A percentile compares a stretch with the other conserved stretches of the same genome.
Conservation (phyloP, 345 rosid genomes). For the Nasturtium officinale region DNA sequence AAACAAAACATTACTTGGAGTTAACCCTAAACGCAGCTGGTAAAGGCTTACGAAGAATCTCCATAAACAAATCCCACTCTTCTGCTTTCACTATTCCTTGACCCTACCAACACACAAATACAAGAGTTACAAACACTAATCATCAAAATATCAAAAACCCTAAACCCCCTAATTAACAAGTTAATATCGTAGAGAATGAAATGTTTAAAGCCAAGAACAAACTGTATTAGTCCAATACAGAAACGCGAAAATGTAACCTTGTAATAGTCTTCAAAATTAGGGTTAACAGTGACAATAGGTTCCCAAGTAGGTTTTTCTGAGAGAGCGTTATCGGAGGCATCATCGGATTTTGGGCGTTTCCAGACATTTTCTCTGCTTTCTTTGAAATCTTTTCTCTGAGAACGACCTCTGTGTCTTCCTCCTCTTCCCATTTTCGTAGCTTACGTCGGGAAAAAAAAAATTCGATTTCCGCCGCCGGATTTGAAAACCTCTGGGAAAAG, state of each 20-base stretch:
- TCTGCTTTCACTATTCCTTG: constrained; percentile 74
- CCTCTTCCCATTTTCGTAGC: constrained; percentile 52
- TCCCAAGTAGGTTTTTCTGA: constrained; percentile 36
- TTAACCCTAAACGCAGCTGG: constrained; percentile 93
- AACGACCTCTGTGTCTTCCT: constrained; percentile 72
- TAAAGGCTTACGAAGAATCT: constrained; percentile 72
- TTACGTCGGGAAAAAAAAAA: neutral
- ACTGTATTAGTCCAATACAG: neutral
- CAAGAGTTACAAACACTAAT: too few relatives aligned
- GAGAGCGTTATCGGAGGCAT: constrained; percentile 40
- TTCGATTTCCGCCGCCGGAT: constrained; percentile 40
- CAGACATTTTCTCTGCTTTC: constrained; percentile 88
- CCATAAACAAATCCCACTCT: constrained; percentile 79
- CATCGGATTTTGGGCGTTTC: constrained; percentile 76
- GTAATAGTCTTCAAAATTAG: constrained; percentile 84
- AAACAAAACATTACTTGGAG: constrained; percentile 51
- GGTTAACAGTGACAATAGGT: constrained; percentile 62
- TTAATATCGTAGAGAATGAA: too few relatives aligned
- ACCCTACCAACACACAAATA: constrained; percentile 46
- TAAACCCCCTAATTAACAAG: too few relatives aligned
- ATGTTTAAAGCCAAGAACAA: neutral
- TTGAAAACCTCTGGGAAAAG: neutral
- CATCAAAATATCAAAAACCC: too few relatives aligned
- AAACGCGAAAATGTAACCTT: constrained; percentile 51
- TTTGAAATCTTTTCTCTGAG: constrained; percentile 84